Evolutionary conservation across 371 early-diverging fungal species (phyloP).

Genomic region (Syncephalastrum contaminatum): DNA sequence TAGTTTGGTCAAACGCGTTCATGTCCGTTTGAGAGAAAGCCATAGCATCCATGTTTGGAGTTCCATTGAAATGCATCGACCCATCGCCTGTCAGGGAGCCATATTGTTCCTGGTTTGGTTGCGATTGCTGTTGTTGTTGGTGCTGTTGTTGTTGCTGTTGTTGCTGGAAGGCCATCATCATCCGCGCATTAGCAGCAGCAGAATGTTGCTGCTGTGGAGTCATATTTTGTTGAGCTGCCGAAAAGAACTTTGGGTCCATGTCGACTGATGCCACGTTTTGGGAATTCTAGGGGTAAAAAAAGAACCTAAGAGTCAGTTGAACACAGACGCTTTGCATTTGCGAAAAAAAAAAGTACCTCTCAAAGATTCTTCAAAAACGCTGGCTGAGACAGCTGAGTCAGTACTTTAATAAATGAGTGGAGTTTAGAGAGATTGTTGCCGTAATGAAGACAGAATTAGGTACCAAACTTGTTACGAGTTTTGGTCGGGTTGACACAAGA

Average conservation of each 20-base stretch:
- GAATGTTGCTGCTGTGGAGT: constrained; percentile 25
- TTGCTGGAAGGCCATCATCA: constrained; percentile 40
- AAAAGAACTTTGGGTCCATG: constrained; percentile 47
- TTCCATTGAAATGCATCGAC: constrained; percentile 14
- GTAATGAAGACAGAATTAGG: too few relatives aligned
- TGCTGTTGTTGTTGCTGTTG: constrained; percentile 28
- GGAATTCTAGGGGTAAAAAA: constrained; percentile 3
- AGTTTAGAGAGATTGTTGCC: too few relatives aligned
- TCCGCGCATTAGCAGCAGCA: constrained; percentile 24
- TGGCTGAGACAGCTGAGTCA: too few relatives aligned
- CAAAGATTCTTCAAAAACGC: too few relatives aligned
- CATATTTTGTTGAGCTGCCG: constrained; percentile 33
- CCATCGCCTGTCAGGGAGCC: constrained; percentile 7
- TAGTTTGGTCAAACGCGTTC: constrained; percentile 25
- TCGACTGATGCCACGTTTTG: constrained; percentile 6
- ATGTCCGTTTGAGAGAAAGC: constrained; percentile 26
- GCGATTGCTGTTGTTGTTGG: constrained; percentile 25
- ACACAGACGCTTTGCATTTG: too few relatives aligned
- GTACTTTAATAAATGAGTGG: too few relatives aligned
- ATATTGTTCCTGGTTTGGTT: constrained; percentile 20
- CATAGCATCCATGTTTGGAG: constrained; percentile 27
- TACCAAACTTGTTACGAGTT: too few relatives aligned
- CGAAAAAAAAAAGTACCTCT: too few relatives aligned
- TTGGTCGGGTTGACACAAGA: too few relatives aligned
- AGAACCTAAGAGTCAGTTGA: neutral